phyloP scores from a whole-genome alignment of 2,329 filamentous ascomycete species.

The Epichloe brachyelytri region DNA sequence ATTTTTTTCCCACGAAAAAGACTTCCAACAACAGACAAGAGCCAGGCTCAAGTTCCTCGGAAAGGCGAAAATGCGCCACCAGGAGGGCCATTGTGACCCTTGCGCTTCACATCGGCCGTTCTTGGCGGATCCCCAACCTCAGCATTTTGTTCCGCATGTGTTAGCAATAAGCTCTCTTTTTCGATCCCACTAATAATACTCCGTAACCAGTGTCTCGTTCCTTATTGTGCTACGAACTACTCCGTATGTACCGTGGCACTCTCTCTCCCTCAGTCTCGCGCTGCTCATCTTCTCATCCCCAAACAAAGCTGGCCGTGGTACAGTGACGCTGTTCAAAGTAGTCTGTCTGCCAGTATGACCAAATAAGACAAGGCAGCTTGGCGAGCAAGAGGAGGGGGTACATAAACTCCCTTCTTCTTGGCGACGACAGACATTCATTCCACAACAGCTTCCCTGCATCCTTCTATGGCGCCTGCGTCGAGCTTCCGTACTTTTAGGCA shows the following conservation, averaged over 20 bases:
- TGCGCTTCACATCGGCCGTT: background rate
- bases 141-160: slow-evolving; percentile 1
- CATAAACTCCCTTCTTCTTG: background rate
- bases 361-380: background rate
- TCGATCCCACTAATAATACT: background rate
- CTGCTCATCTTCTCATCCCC: too few relatives aligned
- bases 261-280: too few relatives aligned
- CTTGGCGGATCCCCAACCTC: slow-evolving; percentile 2
- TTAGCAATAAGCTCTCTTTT: background rate
- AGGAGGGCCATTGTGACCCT: background rate
- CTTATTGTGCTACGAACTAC: too few relatives aligned
- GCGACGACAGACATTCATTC: background rate
- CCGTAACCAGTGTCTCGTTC: too few relatives aligned
- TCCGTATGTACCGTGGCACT: too few relatives aligned
- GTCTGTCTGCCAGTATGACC: background rate
- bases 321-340: too few relatives aligned
- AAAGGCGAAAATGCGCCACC: background rate
- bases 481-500: background rate
- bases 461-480: background rate
- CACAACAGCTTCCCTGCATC: background rate
- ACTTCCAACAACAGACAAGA: too few relatives aligned
- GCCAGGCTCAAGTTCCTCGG: too few relatives aligned
- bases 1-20: too few relatives aligned
- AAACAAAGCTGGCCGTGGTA: too few relatives aligned
- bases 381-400: background rate